Evolutionary conservation across 2,329 filamentous ascomycete genomes (phyloP).

Genomic region (Alternaria ventricosa): DNA sequence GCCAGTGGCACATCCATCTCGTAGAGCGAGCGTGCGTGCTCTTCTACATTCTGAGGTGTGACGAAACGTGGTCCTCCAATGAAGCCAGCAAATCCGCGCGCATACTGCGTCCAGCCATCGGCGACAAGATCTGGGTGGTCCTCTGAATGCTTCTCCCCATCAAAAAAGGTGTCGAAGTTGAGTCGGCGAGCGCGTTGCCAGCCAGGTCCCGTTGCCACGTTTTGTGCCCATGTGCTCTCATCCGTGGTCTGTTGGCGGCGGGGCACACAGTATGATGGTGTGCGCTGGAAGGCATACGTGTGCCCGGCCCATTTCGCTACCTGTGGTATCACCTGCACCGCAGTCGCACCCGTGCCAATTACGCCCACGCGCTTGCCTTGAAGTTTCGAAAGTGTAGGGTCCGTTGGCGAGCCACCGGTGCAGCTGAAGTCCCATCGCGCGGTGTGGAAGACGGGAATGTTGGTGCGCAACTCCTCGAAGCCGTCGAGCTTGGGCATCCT

Average conservation of each 20-base stretch:
- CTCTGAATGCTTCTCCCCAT: slow-evolving; percentile 35
- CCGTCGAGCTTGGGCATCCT: slow-evolving; percentile 52
- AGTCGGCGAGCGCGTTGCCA: slow-evolving; percentile 57
- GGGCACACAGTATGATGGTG: slow-evolving; percentile 45
- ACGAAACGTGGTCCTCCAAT: slow-evolving; percentile 21
- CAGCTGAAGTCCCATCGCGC: slow-evolving; percentile 53
- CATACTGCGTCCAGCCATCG: slow-evolving; percentile 56
- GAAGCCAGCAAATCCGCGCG: slow-evolving; percentile 12
- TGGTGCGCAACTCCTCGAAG: slow-evolving; percentile 12
- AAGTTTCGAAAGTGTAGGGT: slow-evolving; percentile 26
- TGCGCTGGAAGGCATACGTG: slow-evolving; percentile 54
- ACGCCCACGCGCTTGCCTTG: slow-evolving; percentile 49
- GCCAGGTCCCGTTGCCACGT: slow-evolving; percentile 44
- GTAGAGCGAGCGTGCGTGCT: slow-evolving; percentile 1
- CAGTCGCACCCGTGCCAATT: slow-evolving; percentile 55
- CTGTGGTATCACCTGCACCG: slow-evolving; percentile 50
- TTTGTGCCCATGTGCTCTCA: slow-evolving; percentile 49
- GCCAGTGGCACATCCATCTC: not conserved
- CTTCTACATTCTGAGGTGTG: slow-evolving; percentile 4
- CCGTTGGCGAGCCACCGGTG: slow-evolving; percentile 48
- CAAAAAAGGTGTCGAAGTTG: slow-evolving; percentile 50
- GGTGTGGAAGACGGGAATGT: slow-evolving; percentile 54
- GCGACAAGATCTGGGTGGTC: slow-evolving; percentile 50
- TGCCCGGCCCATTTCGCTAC: slow-evolving; percentile 47
- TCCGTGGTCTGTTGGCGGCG: slow-evolving; percentile 51